Evolutionary conservation across 140 eudicot genomes (phyloP).

Genomic region (Oenanthe javanica): DNA sequence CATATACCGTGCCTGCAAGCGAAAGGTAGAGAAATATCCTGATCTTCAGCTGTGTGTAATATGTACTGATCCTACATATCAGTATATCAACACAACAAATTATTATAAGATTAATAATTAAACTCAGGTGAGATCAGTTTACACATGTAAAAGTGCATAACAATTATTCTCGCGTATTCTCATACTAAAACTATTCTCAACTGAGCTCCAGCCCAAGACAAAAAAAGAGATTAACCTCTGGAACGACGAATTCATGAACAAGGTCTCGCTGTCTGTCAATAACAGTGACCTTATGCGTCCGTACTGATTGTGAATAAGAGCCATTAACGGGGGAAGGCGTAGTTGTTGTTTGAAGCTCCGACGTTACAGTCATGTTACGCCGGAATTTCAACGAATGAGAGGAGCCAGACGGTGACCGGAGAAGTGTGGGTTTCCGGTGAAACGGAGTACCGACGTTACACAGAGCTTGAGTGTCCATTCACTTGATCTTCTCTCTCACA

Average conservation of each 20-base stretch:
- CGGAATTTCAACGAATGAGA: constrained; percentile 23
- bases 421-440: constrained; percentile 29
- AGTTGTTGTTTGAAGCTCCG: constrained; percentile 51
- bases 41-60: constrained; percentile 86
- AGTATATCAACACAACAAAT: constrained; percentile 6
- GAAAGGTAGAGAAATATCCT: constrained; percentile 73
- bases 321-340: constrained; percentile 16
- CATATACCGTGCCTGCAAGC: constrained; percentile 98
- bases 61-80: constrained; percentile 79
- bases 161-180: background rate
- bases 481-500: background rate
- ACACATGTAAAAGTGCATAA: background rate
- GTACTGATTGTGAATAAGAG: constrained; percentile 34
- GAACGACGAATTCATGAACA: constrained; percentile 78
- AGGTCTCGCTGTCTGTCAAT: constrained; percentile 74
- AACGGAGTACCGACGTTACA: constrained; percentile 34
- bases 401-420: constrained; percentile 15
- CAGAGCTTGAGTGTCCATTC: constrained; percentile 55
- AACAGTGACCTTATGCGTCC: constrained; percentile 78
- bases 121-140: background rate
- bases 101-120: background rate
- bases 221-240: constrained; percentile 45
- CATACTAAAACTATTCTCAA: background rate
- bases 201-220: background rate
- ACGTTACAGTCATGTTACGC: constrained; percentile 33